A percentile compares a stretch with the other conserved stretches of the same genome.
These are phyloP conservation scores for Luzula sylvatica DNA, from an alignment of 176 grass and related monocot species.

Conservation along the genomic window DNA sequence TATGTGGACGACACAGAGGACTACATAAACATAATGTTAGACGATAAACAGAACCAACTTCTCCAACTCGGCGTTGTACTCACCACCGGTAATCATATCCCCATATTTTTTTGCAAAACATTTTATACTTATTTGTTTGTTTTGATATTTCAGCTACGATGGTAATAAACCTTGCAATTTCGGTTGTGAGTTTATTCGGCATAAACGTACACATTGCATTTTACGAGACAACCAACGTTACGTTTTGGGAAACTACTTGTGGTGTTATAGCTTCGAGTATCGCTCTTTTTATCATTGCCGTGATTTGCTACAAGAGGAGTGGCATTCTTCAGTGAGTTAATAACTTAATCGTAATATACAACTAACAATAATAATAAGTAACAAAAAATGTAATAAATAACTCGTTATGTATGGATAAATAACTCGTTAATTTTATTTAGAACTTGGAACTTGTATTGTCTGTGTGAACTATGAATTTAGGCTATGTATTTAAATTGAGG, in stretches of 20 bases:
- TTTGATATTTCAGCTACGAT: constrained; percentile 22
- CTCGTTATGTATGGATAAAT: too few relatives aligned
- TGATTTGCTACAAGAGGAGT: constrained; percentile 33
- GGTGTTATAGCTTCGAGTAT: constrained; percentile 26
- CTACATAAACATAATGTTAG: constrained; percentile 14
- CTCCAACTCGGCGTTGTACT: constrained; percentile 10
- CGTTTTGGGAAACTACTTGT: constrained; percentile 31
- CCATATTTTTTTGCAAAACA: background rate
- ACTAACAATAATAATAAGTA: too few relatives aligned
- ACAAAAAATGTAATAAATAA: too few relatives aligned
- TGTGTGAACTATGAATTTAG: too few relatives aligned
- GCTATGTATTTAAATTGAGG: too few relatives aligned
- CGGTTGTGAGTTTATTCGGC: constrained; percentile 26
- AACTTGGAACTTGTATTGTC: too few relatives aligned
- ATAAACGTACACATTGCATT: constrained; percentile 50
- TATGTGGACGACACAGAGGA: constrained; percentile 16
- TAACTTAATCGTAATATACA: too few relatives aligned
- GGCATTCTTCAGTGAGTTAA: constrained; percentile 34
- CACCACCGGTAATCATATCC: background rate
- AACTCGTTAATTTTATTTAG: too few relatives aligned
- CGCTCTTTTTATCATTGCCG: constrained; percentile 31
- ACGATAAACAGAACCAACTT: constrained; percentile 17
- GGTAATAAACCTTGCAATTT: constrained; percentile 31
- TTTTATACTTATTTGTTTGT: background rate
- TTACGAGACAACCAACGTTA: background rate